A percentile compares a stretch with the other conserved stretches of the same genome.
Conservation (phyloP, 148 eudicot genomes). For the Diospyros kaki region DNA sequence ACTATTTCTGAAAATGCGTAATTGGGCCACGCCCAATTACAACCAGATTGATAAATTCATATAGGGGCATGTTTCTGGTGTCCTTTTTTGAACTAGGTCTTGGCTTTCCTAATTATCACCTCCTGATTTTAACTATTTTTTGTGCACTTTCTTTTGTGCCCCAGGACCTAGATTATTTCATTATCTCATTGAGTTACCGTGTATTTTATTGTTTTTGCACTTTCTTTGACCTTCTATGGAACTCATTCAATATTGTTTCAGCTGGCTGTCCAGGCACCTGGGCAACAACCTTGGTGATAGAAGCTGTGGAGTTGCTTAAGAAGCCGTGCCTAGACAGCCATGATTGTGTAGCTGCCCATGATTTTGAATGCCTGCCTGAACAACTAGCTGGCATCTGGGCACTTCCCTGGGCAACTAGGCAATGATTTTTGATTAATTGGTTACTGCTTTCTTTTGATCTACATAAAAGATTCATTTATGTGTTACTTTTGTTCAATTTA, state of each 20-base stretch:
- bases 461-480: not conserved
- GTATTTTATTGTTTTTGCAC: not conserved
- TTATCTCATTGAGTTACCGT: not conserved
- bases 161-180: not conserved
- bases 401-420: constrained; percentile 4
- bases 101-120: not conserved
- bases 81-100: not conserved
- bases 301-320: not conserved
- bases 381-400: not conserved
- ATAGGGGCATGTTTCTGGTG: not conserved
- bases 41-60: too few species aligned
- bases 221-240: not conserved
- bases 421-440: not conserved
- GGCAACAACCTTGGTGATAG: constrained; percentile 2
- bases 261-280: constrained; percentile 3
- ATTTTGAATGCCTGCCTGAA: not conserved
- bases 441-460: not conserved
- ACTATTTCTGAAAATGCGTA: too few species aligned
- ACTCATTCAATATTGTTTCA: not conserved
- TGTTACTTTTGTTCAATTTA: not conserved
- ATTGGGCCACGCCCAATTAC: too few species aligned
- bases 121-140: not conserved
- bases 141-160: not conserved
- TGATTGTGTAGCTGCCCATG: not conserved
- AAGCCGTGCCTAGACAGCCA: not conserved